phyloP scores from a whole-genome alignment of 1,284 basidiomycete species.

The Austropuccinia psidii region DNA sequence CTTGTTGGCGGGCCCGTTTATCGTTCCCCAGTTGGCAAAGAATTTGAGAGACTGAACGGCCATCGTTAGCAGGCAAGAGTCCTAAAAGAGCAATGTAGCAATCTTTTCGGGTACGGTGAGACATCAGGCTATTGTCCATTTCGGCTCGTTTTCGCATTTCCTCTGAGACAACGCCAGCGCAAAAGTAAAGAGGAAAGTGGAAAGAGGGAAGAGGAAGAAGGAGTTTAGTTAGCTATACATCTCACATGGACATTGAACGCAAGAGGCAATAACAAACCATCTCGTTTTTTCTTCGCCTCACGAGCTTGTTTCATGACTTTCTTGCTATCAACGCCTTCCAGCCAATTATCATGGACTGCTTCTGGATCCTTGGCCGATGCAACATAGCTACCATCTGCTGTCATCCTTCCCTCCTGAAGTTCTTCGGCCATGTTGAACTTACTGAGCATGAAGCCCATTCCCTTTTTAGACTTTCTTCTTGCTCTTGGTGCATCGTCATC shows the following conservation, averaged over 20 bases:
- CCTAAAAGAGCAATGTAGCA: constrained; percentile 21
- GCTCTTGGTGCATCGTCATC: constrained; percentile 44
- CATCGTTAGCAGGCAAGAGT: constrained; percentile 14
- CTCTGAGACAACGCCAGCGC: constrained; percentile 44
- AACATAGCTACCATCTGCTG: constrained; percentile 79
- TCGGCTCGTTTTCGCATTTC: constrained; percentile 51
- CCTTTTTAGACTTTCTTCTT: constrained; percentile 59
- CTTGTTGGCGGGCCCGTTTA: constrained; percentile 37
- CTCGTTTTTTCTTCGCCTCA: constrained; percentile 54
- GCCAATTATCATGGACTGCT: constrained; percentile 88
- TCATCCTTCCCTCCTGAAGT: constrained; percentile 94
- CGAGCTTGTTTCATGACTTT: constrained; percentile 75
- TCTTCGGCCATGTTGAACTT: constrained; percentile 99
- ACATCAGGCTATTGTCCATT: not conserved
- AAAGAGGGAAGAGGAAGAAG: constrained; percentile 40
- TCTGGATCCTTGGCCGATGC: constrained; percentile 73
- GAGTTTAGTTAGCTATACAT: not conserved
- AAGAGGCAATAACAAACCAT: constrained; percentile 47
- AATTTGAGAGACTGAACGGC: constrained; percentile 27
- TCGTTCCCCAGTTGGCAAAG: constrained; percentile 36
- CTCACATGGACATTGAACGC: not conserved
- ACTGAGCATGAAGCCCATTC: constrained; percentile 87
- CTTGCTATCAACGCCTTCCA: constrained; percentile 72
- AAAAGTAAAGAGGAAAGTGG: constrained; percentile 56
- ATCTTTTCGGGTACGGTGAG: constrained; percentile 15